A percentile compares a stretch with the other conserved stretches of the same genome.
phyloP scores from a whole-genome alignment of 371 early-diverging fungal genomes.

The Amoeboradix gromovi region DNA sequence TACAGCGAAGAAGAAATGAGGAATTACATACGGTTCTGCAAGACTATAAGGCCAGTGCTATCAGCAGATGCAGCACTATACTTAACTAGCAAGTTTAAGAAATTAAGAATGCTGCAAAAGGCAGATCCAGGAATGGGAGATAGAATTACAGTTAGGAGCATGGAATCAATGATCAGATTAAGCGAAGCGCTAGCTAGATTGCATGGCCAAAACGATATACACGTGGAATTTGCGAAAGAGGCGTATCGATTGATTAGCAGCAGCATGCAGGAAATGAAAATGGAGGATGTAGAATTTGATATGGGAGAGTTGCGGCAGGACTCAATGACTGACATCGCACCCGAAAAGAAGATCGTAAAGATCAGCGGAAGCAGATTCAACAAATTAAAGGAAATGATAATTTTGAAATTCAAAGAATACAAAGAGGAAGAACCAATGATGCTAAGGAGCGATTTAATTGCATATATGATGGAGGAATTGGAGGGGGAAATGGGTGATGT shows the following conservation, averaged over 20 bases:
- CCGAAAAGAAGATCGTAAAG: constrained; percentile 7
- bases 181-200: constrained; percentile 23
- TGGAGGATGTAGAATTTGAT: constrained; percentile 45
- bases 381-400: constrained; percentile 7
- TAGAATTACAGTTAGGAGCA: constrained; percentile 7
- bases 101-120: not conserved
- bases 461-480: constrained; percentile 38
- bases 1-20: constrained; percentile 46
- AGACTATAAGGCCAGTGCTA: constrained; percentile 37
- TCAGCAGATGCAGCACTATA: constrained; percentile 8
- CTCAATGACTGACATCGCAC: constrained; percentile 3
- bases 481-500: constrained; percentile 36
- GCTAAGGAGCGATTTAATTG: constrained; percentile 34
- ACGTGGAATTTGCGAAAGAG: constrained; percentile 51
- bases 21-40: constrained; percentile 61
- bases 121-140: not conserved
- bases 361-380: constrained; percentile 9
- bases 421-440: constrained; percentile 9
- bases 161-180: constrained; percentile 21
- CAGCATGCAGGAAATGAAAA: constrained; percentile 71
- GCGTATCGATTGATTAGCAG: constrained; percentile 64
- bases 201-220: constrained; percentile 18
- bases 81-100: constrained; percentile 2
- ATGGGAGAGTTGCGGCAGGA: constrained; percentile 2
- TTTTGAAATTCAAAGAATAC: not conserved